Percentiles rank a stretch among this genome's conserved stretches.
Evolutionary conservation across 805 yeast species (phyloP).

Genomic region (Metschnikowia peoriensis): DNA sequence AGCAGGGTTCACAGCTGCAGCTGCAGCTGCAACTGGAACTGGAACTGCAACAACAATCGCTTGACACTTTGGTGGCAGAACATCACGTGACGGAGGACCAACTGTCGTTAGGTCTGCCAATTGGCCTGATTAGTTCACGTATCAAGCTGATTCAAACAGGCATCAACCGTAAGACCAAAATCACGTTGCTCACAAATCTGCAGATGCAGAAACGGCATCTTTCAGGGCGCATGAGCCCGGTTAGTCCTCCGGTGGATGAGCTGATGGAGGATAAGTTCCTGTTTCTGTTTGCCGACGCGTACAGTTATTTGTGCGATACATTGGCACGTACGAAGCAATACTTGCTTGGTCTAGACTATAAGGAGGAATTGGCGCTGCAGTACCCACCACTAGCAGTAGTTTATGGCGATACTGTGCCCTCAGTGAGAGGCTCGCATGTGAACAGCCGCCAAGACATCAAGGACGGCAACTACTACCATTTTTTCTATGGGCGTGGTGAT

Average conservation of each 20-base stretch:
- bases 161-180: slow-evolving; percentile 15
- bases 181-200: slow-evolving; percentile 19
- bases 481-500: slow-evolving; percentile 87
- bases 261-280: slow-evolving; percentile 11
- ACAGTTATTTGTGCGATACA: slow-evolving; percentile 61
- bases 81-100: slow-evolving; percentile 3
- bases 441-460: slow-evolving; percentile 57
- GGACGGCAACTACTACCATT: slow-evolving; percentile 71
- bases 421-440: slow-evolving; percentile 78
- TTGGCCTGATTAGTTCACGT: slow-evolving; percentile 23
- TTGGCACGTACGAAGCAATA: slow-evolving; percentile 59
- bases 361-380: slow-evolving; percentile 39
- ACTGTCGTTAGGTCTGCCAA: slow-evolving; percentile 4
- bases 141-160: slow-evolving; percentile 16
- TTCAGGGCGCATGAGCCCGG: slow-evolving; percentile 18
- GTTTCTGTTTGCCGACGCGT: slow-evolving; percentile 55
- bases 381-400: slow-evolving; percentile 87
- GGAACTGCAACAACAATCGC: background rate
- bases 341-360: slow-evolving; percentile 53
- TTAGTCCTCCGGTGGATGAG: slow-evolving; percentile 11
- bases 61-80: slow-evolving; percentile 14
- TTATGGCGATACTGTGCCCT: slow-evolving; percentile 79
- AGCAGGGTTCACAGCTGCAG: background rate
- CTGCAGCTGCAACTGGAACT: background rate
- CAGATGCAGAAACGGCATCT: slow-evolving; percentile 27